phyloP scores from a whole-genome alignment of 2,329 filamentous ascomycete genomes.

The Diaporthe helianthi region DNA sequence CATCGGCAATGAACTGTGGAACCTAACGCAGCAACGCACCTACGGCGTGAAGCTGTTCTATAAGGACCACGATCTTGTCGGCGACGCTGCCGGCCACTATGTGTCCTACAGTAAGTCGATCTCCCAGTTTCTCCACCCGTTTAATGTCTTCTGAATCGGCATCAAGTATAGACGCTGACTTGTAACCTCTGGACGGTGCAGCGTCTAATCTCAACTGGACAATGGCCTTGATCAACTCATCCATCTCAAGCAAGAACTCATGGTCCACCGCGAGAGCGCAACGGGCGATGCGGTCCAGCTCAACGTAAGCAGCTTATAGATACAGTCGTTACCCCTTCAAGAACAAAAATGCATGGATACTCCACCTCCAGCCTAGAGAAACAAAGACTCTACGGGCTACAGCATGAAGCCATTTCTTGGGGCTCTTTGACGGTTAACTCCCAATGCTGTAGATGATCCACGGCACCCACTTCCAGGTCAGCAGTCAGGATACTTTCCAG shows the following conservation, averaged over 20 bases:
- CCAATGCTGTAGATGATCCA: no score
- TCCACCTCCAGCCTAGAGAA: no score
- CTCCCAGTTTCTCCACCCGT: background rate
- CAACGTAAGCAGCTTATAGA: no score
- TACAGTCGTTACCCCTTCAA: no score
- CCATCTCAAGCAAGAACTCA: slow-evolving; percentile 59
- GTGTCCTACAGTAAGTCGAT: slow-evolving; percentile 42
- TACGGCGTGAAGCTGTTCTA: slow-evolving; percentile 42
- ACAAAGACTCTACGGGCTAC: no score
- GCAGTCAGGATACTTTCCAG: slow-evolving; percentile 45
- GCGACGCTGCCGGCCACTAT: slow-evolving; percentile 43
- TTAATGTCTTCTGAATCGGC: background rate
- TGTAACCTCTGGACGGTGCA: slow-evolving; percentile 49
- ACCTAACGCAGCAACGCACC: slow-evolving; percentile 40
- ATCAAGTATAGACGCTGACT: background rate
- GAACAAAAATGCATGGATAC: no score
- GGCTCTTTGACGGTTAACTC: no score
- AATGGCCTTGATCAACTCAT: slow-evolving; percentile 50
- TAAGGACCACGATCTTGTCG: slow-evolving; percentile 39
- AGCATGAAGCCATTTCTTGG: no score
- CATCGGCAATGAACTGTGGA: slow-evolving; percentile 38
- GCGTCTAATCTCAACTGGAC: slow-evolving; percentile 55
- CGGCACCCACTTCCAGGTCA: slow-evolving; percentile 54
- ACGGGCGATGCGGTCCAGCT: slow-evolving; percentile 59
- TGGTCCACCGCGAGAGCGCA: slow-evolving; percentile 56